Base-by-base conservation (phyloP, 257 asterid genomes). In the Solanum peruvianum region DNA sequence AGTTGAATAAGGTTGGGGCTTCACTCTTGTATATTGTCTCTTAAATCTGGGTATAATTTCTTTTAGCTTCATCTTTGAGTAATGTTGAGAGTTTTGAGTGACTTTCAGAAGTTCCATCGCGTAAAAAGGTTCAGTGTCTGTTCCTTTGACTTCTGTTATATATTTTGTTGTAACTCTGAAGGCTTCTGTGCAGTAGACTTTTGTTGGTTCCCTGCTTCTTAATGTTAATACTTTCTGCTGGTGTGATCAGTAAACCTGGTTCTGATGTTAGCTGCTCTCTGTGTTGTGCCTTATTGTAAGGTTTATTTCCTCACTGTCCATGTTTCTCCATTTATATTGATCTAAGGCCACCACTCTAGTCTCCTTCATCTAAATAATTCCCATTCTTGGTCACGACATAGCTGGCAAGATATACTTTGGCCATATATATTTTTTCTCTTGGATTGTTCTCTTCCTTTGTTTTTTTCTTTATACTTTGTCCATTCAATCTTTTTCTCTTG, bases 121-220 rank as follows among this genome's bases (percentile, higher is more conserved):
- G 39, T 37, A 18, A 71, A 71, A 71, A 71, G 27, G 45, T 71
- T 71, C 25, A 9, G 3, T 78, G 67, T 84, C 31, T 27, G 9
- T 52, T 60, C 75, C 62, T 62, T 29, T 73, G 20, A 73, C 25
- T 37, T 39, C 49, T 73, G 52, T 73, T 37, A 35, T 73, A 39
- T 37, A 73, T 73, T 11, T 73, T 73, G 81, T 73, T 73, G 82
- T 3, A 73, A 73, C 49, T 73, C 52, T 37, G 31, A 73, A 73
- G 82, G 82, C 31, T 87, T 86, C 42, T 82, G 52, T 58, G 23
- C 75, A 11, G 39, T 84, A 81, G 87, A 72, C 91, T 87, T 84
- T 82, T 80, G 60, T 85, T 90, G 88, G 91, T 89, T 86, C 88
- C 91, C 91, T 87, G 89, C 88, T 89, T 87, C 88, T 66, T 42